These are phyloP conservation scores for Fomitiporia mediterranea DNA, from an alignment of 1,284 basidiomycete species.

Conservation along the genomic window DNA sequence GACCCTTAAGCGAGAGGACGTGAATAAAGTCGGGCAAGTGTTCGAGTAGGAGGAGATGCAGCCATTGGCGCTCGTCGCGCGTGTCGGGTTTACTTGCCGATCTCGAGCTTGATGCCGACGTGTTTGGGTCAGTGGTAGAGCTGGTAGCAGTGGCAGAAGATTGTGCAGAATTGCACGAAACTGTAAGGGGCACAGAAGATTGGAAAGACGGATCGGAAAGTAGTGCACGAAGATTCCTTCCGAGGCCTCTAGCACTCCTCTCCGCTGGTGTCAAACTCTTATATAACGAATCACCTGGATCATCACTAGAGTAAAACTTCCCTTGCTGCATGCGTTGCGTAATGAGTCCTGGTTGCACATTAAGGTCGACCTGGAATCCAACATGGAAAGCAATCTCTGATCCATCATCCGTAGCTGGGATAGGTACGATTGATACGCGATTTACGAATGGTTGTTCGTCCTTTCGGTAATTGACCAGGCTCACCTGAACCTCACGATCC, in stretches of 20 bases:
- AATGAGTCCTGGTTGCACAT: constrained; percentile 82
- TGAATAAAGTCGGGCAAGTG: constrained; percentile 77
- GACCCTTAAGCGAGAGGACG: constrained; percentile 91
- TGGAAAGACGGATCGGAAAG: constrained; percentile 37
- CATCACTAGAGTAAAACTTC: constrained; percentile 54
- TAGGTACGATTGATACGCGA: constrained; percentile 80
- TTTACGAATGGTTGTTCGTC: constrained; percentile 85
- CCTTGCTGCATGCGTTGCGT: constrained; percentile 73
- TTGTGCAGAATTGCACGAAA: constrained; percentile 21
- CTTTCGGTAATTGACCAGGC: constrained; percentile 85
- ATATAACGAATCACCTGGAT: constrained; percentile 29
- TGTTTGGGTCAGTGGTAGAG: constrained; percentile 18
- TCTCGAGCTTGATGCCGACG: constrained; percentile 18
- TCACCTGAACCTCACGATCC: constrained; percentile 85
- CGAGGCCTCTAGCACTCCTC: constrained; percentile 33
- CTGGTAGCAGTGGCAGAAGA: not conserved
- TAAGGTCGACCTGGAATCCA: constrained; percentile 90
- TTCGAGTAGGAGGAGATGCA: constrained; percentile 68
- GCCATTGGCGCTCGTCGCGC: constrained; percentile 37
- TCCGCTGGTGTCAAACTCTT: constrained; percentile 11
- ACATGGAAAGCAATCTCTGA: constrained; percentile 77
- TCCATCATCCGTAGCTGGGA: constrained; percentile 59
- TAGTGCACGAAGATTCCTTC: constrained; percentile 39
- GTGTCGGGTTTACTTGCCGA: constrained; percentile 26
- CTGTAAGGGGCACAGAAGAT: constrained; percentile 34